phyloP scores from a whole-genome alignment of 176 grass and related monocot species.

The Oryza punctata region DNA sequence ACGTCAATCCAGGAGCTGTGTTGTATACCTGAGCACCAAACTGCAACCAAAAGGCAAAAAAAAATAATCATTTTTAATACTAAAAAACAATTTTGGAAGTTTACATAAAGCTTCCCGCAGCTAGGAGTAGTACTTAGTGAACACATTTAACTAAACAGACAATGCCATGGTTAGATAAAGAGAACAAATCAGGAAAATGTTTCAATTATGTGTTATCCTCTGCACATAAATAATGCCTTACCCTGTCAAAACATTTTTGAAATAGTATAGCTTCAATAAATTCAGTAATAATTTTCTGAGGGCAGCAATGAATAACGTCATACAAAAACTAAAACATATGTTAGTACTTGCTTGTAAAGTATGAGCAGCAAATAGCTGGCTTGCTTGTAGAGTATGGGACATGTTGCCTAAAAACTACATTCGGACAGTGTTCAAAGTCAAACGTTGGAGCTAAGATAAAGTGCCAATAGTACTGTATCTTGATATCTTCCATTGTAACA shows the following conservation, averaged over 20 bases:
- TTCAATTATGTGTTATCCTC: background rate
- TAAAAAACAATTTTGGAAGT: background rate
- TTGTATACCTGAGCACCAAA: constrained; percentile 55
- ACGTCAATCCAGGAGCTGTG: constrained; percentile 57
- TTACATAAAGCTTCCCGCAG: background rate
- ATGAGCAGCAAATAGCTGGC: background rate
- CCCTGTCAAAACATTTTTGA: background rate
- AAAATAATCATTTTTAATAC: background rate
- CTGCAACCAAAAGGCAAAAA: constrained; percentile 32
- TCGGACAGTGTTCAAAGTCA: background rate
- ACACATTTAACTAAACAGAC: background rate
- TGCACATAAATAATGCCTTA: background rate
- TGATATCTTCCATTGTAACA: background rate
- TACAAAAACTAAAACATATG: background rate
- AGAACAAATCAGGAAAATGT: background rate
- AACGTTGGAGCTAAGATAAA: background rate
- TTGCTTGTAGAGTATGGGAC: background rate
- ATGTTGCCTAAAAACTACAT: background rate
- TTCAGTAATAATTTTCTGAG: background rate
- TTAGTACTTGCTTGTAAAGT: too few species aligned
- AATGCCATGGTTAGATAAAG: constrained; percentile 16
- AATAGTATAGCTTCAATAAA: background rate
- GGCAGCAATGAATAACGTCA: background rate
- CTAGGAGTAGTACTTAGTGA: background rate
- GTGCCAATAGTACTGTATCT: background rate